Evolutionary conservation across 345 rosid species (phyloP), one percentile per base, ranked within the genome.

Genomic region (Rhodamnia rubescens): DNA sequence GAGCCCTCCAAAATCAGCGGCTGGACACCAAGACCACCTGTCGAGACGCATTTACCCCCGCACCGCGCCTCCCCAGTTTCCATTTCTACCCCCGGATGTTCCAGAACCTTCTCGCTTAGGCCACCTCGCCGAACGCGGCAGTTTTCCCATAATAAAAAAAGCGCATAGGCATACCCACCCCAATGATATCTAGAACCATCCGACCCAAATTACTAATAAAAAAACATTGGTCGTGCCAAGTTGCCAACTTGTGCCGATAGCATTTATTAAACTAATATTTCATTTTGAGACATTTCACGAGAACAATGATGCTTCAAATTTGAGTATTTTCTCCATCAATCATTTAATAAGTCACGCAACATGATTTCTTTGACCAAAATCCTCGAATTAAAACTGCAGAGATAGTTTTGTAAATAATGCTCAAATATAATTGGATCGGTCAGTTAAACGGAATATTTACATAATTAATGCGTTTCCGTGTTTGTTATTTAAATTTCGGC

Each of bases 91-190:
- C 82, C 14, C 69, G 50, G 55, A 85, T 52, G 82, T 89, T 91
- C 94, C 87, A 85, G 96, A 92, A 93, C 89, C 84, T 93, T 92
- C 90, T 53, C 85, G 1, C 80, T 49, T 4, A 14, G 81, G 49
- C 85, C 85, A 61, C 56, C 78, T 69, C 7, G 47, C 78, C 78
- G 8, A 18, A 18, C 5, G 78, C 47, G 6, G 5, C 13, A 44
- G 20, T 7, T 21, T 52, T 21, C 57, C 26, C 42, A 13, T 11
- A 12, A 10, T 44, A 14, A 47, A 22, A 74, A 12, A 81, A 64
- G 5, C n/a, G n/a, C n/a, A n/a, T n/a, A n/a, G n/a, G n/a, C 83
- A 81, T 27, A 12, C 83, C 83, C 83, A 7, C 55, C 83, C 83
- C 40, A 27, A 81, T 6, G 50, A 81, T 18, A 81, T 81, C 83